Evolutionary conservation across 1,284 basidiomycete species (phyloP).

Genomic region (Cryptococcus neoformans): DNA sequence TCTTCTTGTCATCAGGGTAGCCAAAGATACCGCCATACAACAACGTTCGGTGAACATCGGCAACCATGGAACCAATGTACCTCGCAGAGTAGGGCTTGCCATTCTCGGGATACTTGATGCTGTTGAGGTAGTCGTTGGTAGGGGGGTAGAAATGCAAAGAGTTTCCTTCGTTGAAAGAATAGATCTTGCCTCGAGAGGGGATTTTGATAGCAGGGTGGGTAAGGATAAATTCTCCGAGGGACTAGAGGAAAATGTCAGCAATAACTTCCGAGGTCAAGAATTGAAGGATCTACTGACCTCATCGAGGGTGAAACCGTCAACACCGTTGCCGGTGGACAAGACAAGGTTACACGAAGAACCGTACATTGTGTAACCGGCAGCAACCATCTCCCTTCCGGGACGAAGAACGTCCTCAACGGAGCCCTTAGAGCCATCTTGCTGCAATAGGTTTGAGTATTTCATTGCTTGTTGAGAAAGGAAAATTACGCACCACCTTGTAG

Average conservation of each 20-base stretch:
- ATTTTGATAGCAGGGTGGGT: slow-evolving; percentile 97
- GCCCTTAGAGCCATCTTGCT: slow-evolving; percentile 74
- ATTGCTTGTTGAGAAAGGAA: background rate
- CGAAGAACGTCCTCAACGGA: slow-evolving; percentile 82
- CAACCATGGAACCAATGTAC: slow-evolving; percentile 99
- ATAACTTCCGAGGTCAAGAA: background rate
- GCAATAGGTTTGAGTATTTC: background rate
- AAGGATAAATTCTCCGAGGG: slow-evolving; percentile 97
- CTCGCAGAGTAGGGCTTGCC: slow-evolving; percentile 83
- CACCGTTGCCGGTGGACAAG: slow-evolving; percentile 90
- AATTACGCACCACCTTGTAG: slow-evolving; percentile 69
- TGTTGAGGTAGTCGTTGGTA: slow-evolving; percentile 82
- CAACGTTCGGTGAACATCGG: slow-evolving; percentile 74
- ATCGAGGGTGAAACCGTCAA: slow-evolving; percentile 98
- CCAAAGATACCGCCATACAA: slow-evolving; percentile 99
- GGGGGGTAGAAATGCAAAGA: slow-evolving; percentile 89
- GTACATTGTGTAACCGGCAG: slow-evolving; percentile 98
- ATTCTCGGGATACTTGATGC: slow-evolving; percentile 81
- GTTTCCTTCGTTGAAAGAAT: slow-evolving; percentile 99
- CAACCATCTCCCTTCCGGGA: slow-evolving; percentile 96
- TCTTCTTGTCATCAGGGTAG: slow-evolving; percentile 98
- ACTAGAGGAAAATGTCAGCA: slow-evolving; percentile 23
- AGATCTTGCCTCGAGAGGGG: slow-evolving; percentile 94
- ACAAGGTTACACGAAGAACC: slow-evolving; percentile 98
- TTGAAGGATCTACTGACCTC: slow-evolving; percentile 51